A percentile compares a stretch with the other conserved stretches of the same genome.
Conservation (phyloP, 805 yeast genomes). For the Candida dajiaensis region DNA sequence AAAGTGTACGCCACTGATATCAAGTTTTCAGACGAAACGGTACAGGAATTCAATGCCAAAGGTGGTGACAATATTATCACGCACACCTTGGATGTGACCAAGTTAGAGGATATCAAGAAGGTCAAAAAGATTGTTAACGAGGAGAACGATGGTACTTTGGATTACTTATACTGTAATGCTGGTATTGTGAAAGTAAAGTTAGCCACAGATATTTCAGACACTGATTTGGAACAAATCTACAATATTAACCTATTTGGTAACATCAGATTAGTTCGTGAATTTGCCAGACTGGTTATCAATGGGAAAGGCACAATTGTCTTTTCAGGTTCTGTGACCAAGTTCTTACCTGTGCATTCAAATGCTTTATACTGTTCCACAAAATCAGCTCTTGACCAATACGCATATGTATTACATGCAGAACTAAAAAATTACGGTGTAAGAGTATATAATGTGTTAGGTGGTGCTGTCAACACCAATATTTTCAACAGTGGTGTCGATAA, state of each 20-base stretch:
- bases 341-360: conserved; percentile 33
- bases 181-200: conserved; percentile 27
- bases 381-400: conserved; percentile 39
- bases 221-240: conserved; percentile 16
- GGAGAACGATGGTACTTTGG: conserved; percentile 27
- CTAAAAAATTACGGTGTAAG: conserved; percentile 35
- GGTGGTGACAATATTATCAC: conserved; percentile 2
- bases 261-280: conserved; percentile 32
- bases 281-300: conserved; percentile 28
- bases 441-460: conserved; percentile 37
- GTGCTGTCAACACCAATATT: conserved; percentile 34
- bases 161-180: conserved; percentile 38
- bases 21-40: conserved; percentile 25
- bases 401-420: conserved; percentile 31
- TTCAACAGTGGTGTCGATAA: conserved; percentile 8
- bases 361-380: conserved; percentile 34
- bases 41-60: conserved; percentile 14
- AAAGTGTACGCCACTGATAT: conserved; percentile 32
- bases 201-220: conserved; percentile 30
- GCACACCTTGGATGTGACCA: conserved; percentile 30
- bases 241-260: conserved; percentile 36
- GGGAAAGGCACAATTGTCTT: conserved; percentile 35
- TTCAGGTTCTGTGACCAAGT: conserved; percentile 34
- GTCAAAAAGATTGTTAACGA: conserved; percentile 21
- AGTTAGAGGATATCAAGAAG: conserved; percentile 22